Base-by-base conservation (phyloP, 2,329 filamentous ascomycete species). In the Ascomycota sp. region DNA sequence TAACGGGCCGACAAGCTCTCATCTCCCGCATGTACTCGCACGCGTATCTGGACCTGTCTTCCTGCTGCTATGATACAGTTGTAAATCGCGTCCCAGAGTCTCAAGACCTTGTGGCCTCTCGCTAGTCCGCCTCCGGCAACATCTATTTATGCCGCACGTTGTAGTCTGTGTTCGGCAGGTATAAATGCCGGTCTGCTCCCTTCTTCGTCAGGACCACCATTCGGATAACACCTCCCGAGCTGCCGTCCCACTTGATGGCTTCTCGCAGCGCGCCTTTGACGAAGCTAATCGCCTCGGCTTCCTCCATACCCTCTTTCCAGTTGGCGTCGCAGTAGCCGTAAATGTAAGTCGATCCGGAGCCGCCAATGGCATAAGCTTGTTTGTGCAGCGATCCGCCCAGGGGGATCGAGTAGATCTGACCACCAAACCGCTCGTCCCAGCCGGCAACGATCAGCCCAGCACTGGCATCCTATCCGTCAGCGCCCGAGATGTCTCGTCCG, bases 241-340 rank as follows among this genome's bases (percentile, higher is more conserved):
- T 94, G 39, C 89, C 89, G 51, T 98, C 89, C 89, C 89, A 98
- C 60, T 93, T 93, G 67, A 98, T 95, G 11, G 89, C 89, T 64
- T 98, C 86, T 46, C 71, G 63, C 48, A 98, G 61, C 21, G 89
- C 75, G 28, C 74, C 77, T 61, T 93, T 94, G 51, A 98, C 89
- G 46, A 98, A 98, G 25, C 74, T 57, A 39, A 98, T 74, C 1
- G 89, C 89, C 37, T 92, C 85, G 32, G 71, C 65, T 63, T 95
- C 82, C 31, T 77, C 81, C 85, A 98, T 95, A 40, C 72, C 72
- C 57, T 95, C 89, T 52, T 65, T 73, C 89, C 89, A 98, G 64
- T 98, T 72, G 33, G 82, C 75, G 51, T 98, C 86, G 51, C 85
- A 95, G 65, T 92, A 95, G 44, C 89, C 89, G 63, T 95, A 98